Conservation (phyloP, 78 protist species). For the Tieghemostelium lacteum region DNA sequence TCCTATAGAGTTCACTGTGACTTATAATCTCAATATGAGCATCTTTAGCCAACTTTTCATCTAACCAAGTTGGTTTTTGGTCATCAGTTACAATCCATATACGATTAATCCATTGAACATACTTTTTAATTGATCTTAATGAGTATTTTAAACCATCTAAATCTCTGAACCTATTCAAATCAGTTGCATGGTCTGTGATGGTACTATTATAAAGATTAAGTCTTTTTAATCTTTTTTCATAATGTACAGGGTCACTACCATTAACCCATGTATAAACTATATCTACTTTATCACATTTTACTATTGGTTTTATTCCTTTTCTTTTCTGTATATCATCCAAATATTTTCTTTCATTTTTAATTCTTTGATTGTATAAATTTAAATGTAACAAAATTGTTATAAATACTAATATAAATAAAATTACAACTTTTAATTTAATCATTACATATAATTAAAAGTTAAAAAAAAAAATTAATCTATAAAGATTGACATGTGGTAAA, state of each 20-base stretch:
- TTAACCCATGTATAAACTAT: conserved; percentile 58
- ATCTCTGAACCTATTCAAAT: conserved; percentile 21
- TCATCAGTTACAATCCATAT: conserved; percentile 8
- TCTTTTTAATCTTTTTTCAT: neutral
- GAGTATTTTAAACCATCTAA: conserved; percentile 51
- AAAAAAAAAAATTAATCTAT: no score
- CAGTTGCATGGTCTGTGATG: no score
- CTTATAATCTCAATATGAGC: neutral
- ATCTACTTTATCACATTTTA: conserved; percentile 25
- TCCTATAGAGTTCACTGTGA: neutral
- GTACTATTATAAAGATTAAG: no score
- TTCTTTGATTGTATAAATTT: no score
- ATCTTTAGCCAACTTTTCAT: neutral
- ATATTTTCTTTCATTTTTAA: no score
- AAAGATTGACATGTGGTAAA: no score
- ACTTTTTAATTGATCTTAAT: conserved; percentile 17
- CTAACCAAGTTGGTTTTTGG: conserved; percentile 48
- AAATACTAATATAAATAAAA: no score
- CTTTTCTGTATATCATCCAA: no score
- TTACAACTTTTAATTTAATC: no score
- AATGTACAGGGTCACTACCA: conserved; percentile 45
- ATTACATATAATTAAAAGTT: no score
- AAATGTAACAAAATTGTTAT: no score
- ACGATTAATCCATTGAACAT: conserved; percentile 31
- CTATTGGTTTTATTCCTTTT: no score